phyloP scores from a whole-genome alignment of 305 asterid species.

The Ilex paraguariensis region DNA sequence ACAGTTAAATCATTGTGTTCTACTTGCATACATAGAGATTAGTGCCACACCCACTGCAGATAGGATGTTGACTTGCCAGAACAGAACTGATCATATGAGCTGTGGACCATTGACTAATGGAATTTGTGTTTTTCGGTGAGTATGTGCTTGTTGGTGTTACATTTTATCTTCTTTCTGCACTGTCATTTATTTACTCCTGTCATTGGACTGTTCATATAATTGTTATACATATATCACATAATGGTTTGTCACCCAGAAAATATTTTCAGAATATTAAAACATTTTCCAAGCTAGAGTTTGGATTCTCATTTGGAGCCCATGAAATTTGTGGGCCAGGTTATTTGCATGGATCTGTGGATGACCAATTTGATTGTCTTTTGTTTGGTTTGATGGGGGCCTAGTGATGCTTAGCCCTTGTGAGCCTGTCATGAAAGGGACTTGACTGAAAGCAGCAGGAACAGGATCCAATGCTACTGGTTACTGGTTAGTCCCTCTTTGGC shows the following conservation, averaged over 20 bases:
- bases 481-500: too few species aligned
- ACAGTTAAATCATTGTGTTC: too few species aligned
- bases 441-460: constrained; percentile 2
- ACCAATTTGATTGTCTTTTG: constrained; percentile 27
- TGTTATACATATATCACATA: not conserved
- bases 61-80: constrained; percentile 44
- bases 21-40: constrained; percentile 5
- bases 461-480: too few species aligned
- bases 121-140: too few species aligned
- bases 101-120: too few species aligned
- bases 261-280: too few species aligned
- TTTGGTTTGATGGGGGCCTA: constrained; percentile 34
- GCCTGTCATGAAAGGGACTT: constrained; percentile 64
- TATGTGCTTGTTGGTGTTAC: not conserved
- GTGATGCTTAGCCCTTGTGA: constrained; percentile 17
- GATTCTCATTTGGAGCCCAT: not conserved
- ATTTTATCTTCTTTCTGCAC: not conserved
- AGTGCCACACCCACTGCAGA: constrained; percentile 28
- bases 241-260: too few species aligned
- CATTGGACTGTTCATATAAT: not conserved
- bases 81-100: constrained; percentile 7
- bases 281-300: too few species aligned
- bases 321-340: constrained; percentile 19
- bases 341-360: constrained; percentile 21
- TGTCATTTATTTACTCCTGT: not conserved